Evolutionary conservation across 371 early-diverging fungal species (phyloP).

Genomic region (Lichtheimia ornata): DNA sequence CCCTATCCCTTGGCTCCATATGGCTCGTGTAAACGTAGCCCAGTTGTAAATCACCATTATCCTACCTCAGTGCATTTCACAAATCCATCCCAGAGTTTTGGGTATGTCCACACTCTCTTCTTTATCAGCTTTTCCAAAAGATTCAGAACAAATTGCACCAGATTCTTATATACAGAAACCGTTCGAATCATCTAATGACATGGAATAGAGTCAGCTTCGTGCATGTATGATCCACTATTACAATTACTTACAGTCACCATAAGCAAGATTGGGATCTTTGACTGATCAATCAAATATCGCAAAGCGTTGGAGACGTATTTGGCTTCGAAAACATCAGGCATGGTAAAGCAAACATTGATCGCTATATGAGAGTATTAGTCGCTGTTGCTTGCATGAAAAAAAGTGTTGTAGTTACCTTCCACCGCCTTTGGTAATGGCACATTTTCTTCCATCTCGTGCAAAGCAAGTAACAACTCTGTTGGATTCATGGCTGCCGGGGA

Average conservation of each 20-base stretch:
- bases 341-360: slow-evolving; percentile 69
- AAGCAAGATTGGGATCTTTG: slow-evolving; percentile 67
- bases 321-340: slow-evolving; percentile 65
- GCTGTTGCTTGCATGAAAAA: not conserved
- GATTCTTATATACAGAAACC: slow-evolving; percentile 60
- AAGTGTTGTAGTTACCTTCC: slow-evolving; percentile 42
- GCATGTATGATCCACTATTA: not conserved
- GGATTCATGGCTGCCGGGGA: slow-evolving; percentile 25
- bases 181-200: slow-evolving; percentile 58
- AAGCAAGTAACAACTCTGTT: slow-evolving; percentile 26
- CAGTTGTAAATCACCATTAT: not conserved
- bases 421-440: slow-evolving; percentile 39
- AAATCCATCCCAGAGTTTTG: slow-evolving; percentile 81
- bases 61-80: slow-evolving; percentile 61
- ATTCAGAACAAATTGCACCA: slow-evolving; percentile 58
- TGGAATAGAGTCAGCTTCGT: not conserved
- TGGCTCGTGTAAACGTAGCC: not conserved
- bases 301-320: slow-evolving; percentile 68
- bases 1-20: not conserved
- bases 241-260: slow-evolving; percentile 66
- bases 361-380: slow-evolving; percentile 36
- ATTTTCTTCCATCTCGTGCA: slow-evolving; percentile 37
- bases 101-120: slow-evolving; percentile 71
- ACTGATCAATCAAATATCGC: slow-evolving; percentile 63
- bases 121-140: slow-evolving; percentile 62